These are phyloP conservation scores for Pleurotus pulmonarius DNA, from an alignment of 768 basidiomycete genomes.

Conservation along the genomic window DNA sequence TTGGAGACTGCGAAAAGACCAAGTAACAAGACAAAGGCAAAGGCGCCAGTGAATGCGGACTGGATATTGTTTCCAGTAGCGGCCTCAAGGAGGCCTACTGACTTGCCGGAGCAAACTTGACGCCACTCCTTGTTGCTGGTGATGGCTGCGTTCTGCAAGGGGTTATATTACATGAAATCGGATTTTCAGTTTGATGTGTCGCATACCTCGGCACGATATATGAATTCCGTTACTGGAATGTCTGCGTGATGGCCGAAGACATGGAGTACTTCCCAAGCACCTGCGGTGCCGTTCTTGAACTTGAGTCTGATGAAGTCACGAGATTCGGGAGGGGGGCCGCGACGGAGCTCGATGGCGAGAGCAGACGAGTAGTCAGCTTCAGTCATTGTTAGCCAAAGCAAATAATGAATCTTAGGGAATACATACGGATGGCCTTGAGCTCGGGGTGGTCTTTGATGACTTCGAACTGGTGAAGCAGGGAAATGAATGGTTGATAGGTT, in stretches of 20 bases:
- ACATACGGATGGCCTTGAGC: slow-evolving; percentile 63
- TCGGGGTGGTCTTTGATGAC: slow-evolving; percentile 54
- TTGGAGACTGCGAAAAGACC: slow-evolving; percentile 33
- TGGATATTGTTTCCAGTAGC: slow-evolving; percentile 21
- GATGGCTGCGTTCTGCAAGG: slow-evolving; percentile 43
- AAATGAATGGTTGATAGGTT: slow-evolving; percentile 90
- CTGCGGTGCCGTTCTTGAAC: slow-evolving; percentile 78
- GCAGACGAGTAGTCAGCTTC: slow-evolving; percentile 73
- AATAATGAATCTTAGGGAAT: not conserved
- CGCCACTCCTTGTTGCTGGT: slow-evolving; percentile 55
- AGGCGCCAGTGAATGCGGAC: slow-evolving; percentile 30
- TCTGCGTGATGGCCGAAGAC: slow-evolving; percentile 74
- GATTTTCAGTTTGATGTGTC: not conserved
- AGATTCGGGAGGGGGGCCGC: slow-evolving; percentile 68
- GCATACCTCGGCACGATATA: slow-evolving; percentile 73
- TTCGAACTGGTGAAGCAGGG: slow-evolving; percentile 78
- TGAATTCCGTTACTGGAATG: slow-evolving; percentile 81
- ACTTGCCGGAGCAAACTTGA: slow-evolving; percentile 35
- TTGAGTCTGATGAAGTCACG: slow-evolving; percentile 82
- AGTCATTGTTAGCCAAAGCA: not conserved
- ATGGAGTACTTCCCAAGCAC: slow-evolving; percentile 62
- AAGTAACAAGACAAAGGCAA: slow-evolving; percentile 34
- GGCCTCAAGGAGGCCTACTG: slow-evolving; percentile 21
- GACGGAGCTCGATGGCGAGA: slow-evolving; percentile 74
- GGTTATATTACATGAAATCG: not conserved